A percentile compares a stretch with the other conserved stretches of the same genome.
Evolutionary conservation across 2,329 filamentous ascomycete genomes (phyloP).

Genomic region (Fusarium sororula): DNA sequence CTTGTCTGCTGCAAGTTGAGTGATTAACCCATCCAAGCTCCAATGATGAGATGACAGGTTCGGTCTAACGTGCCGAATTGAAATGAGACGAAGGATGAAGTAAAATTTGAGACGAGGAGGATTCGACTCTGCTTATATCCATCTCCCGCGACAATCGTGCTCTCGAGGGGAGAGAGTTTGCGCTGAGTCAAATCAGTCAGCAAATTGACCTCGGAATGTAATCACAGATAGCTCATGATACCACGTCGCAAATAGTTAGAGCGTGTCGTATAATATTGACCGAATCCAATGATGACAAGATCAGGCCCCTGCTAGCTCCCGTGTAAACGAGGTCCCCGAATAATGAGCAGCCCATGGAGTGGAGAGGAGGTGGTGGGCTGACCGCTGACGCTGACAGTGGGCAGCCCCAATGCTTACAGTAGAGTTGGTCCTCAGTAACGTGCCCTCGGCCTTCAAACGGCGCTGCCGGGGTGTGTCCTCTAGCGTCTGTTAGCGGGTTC

Average conservation of each 20-base stretch:
- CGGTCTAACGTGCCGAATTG: not conserved
- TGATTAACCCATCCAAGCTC: slow-evolving; percentile 1
- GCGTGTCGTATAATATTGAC: slow-evolving; percentile 9
- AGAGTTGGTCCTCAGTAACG: slow-evolving; percentile 1
- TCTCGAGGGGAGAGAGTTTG: not conserved
- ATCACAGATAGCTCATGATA: not conserved
- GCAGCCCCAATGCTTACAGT: not conserved
- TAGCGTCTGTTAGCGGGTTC: not conserved
- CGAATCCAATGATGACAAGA: not conserved
- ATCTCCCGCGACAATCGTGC: not conserved
- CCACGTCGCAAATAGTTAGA: slow-evolving; percentile 3
- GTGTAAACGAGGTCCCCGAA: slow-evolving; percentile 25
- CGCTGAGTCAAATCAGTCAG: not conserved
- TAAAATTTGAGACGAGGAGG: not conserved
- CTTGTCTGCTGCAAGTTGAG: slow-evolving; percentile 2
- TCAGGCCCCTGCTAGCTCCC: slow-evolving; percentile 21
- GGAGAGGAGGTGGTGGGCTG: slow-evolving; percentile 1
- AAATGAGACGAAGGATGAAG: slow-evolving; percentile 14
- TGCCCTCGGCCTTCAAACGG: not conserved
- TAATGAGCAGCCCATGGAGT: not conserved
- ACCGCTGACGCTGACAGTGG: not conserved
- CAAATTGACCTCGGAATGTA: not conserved
- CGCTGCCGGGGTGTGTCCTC: not conserved
- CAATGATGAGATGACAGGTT: not conserved
- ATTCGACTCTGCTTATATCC: not conserved